Conservation (phyloP, 2,329 filamentous ascomycete genomes). For the Penicillium fuscoglaucum region DNA sequence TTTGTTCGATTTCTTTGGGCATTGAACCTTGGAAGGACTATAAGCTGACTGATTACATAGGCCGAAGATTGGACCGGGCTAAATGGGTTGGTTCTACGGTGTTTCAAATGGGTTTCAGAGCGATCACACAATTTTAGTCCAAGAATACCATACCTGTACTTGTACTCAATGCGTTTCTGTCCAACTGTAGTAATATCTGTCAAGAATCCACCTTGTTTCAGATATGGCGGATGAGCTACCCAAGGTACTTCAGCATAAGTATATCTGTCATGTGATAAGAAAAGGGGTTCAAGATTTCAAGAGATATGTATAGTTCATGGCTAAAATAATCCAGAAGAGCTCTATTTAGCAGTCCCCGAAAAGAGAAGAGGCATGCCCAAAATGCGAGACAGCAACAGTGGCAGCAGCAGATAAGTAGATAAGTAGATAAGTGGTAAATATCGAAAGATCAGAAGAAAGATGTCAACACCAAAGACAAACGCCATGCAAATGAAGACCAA, state of each 20-base stretch:
- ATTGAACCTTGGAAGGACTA: background rate
- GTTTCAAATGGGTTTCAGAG: background rate
- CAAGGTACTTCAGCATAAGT: background rate
- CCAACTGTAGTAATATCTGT: background rate
- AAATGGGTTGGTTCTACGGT: conserved; percentile 15
- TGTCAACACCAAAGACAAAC: conserved; percentile 28
- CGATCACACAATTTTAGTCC: background rate
- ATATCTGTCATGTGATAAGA: background rate
- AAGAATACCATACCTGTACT: background rate
- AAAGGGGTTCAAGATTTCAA: background rate
- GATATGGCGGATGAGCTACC: no score
- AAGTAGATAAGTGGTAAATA: background rate
- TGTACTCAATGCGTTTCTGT: background rate
- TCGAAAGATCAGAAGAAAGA: background rate
- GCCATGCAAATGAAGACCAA: conserved; percentile 27
- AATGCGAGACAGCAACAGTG: conserved; percentile 7
- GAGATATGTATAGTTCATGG: conserved; percentile 3
- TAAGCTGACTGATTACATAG: conserved; percentile 26
- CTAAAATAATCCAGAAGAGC: conserved; percentile 17
- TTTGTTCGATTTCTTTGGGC: background rate
- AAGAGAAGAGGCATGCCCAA: conserved; percentile 10
- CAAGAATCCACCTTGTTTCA: background rate
- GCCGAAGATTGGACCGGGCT: conserved; percentile 46
- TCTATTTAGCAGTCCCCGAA: conserved; percentile 23
- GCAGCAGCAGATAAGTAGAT: background rate